phyloP scores from a whole-genome alignment of 2,329 filamentous ascomycete species.

The Phoma sp. region DNA sequence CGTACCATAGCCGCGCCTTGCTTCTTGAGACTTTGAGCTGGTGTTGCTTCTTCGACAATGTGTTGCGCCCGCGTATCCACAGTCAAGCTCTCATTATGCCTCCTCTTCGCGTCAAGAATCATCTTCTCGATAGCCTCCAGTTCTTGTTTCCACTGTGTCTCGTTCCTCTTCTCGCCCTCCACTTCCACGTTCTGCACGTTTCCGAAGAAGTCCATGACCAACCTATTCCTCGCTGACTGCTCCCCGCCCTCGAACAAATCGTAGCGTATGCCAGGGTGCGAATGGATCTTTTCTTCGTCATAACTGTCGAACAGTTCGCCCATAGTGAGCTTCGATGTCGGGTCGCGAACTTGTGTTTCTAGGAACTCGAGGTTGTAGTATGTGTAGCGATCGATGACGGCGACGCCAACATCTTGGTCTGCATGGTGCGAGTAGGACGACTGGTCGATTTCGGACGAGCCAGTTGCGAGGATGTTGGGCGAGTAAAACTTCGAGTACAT shows the following conservation, averaged over 20 bases:
- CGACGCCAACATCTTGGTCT: conserved; percentile 96
- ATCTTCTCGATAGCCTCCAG: conserved; percentile 72
- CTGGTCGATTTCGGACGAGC: conserved; percentile 94
- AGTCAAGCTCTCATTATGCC: conserved; percentile 42
- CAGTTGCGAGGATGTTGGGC: conserved; percentile 96
- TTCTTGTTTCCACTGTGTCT: conserved; percentile 67
- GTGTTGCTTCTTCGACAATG: conserved; percentile 32
- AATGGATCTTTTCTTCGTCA: conserved; percentile 93
- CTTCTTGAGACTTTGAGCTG: conserved; percentile 26
- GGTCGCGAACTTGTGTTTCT: conserved; percentile 85
- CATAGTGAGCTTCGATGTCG: conserved; percentile 85
- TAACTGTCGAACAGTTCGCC: conserved; percentile 97
- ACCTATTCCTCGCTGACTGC: conserved; percentile 74
- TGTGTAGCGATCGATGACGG: conserved; percentile 72
- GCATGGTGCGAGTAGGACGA: conserved; percentile 98
- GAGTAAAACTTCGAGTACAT: conserved; percentile 99
- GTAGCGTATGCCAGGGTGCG: conserved; percentile 87
- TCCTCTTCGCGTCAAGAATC: conserved; percentile 60
- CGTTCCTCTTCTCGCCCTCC: conserved; percentile 59
- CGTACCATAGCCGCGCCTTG: conserved; percentile 46
- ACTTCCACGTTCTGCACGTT: conserved; percentile 98
- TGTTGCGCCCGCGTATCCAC: conserved; percentile 28
- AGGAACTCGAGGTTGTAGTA: conserved; percentile 71
- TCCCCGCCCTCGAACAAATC: conserved; percentile 92
- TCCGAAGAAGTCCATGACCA: conserved; percentile 96